Percentiles rank a stretch among this genome's conserved stretches.
phyloP scores from a whole-genome alignment of 1,284 basidiomycete genomes.

The Malassezia japonica region DNA sequence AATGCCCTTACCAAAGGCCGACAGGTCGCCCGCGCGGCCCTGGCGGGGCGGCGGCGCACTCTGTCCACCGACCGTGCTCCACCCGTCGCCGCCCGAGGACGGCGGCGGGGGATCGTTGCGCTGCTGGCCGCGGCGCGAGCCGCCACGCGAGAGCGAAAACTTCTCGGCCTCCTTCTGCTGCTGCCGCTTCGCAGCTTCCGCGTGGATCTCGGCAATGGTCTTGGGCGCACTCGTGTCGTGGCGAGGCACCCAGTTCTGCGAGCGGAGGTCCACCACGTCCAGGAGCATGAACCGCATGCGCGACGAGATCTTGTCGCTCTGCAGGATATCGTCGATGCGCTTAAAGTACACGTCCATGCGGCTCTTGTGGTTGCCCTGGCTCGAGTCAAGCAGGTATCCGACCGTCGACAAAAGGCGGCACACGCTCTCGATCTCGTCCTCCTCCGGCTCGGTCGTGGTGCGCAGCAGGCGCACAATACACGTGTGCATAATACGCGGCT shows the following conservation, averaged over 20 bases:
- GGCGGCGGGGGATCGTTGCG: slow-evolving; percentile 51
- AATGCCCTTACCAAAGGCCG: slow-evolving; percentile 65
- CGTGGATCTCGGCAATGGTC: slow-evolving; percentile 80
- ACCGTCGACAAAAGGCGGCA: slow-evolving; percentile 87
- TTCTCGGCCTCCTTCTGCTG: slow-evolving; percentile 28
- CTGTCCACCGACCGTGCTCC: slow-evolving; percentile 63
- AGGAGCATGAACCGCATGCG: slow-evolving; percentile 92
- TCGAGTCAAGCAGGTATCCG: slow-evolving; percentile 64
- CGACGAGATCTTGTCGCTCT: slow-evolving; percentile 64
- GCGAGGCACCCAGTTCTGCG: slow-evolving; percentile 68
- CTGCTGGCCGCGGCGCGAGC: slow-evolving; percentile 76
- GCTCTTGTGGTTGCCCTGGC: slow-evolving; percentile 55
- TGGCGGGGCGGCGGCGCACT: slow-evolving; percentile 53
- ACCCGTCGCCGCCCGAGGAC: slow-evolving; percentile 60
- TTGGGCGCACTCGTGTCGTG: slow-evolving; percentile 68
- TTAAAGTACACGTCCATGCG: slow-evolving; percentile 85
- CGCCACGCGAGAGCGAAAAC: slow-evolving; percentile 58
- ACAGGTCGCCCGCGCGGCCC: slow-evolving; percentile 73
- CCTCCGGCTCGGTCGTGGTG: slow-evolving; percentile 86
- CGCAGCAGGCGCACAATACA: slow-evolving; percentile 88
- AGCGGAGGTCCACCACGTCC: slow-evolving; percentile 81
- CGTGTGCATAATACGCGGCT: slow-evolving; percentile 87
- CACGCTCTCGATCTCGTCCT: slow-evolving; percentile 92
- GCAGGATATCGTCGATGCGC: slow-evolving; percentile 67
- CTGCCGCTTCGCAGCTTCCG: slow-evolving; percentile 56